These are phyloP conservation scores for Populus davidiana DNA, from an alignment of 345 rosid genomes.

Conservation along the genomic window DNA sequence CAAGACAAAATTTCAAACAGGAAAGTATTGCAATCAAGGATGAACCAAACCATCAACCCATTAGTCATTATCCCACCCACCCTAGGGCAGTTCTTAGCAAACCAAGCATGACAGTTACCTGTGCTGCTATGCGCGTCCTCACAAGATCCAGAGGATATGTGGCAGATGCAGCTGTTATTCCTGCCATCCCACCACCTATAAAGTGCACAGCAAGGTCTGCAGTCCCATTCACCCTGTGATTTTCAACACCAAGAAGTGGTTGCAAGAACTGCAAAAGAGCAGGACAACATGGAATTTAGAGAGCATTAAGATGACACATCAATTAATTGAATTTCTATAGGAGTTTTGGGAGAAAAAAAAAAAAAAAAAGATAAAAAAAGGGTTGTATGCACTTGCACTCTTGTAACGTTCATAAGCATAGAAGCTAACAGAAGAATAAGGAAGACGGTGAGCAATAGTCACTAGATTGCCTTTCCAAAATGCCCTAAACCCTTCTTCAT, in stretches of 20 bases:
- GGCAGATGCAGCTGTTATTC: slow-evolving; percentile 93
- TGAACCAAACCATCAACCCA: neutral
- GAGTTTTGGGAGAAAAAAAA: neutral
- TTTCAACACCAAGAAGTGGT: slow-evolving; percentile 53
- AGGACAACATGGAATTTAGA: slow-evolving; percentile 3
- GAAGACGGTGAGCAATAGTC: slow-evolving; percentile 87
- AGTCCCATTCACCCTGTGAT: slow-evolving; percentile 40
- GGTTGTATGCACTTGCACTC: slow-evolving; percentile 36
- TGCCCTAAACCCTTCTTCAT: slow-evolving; percentile 90
- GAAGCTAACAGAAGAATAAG: slow-evolving; percentile 77
- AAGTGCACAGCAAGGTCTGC: slow-evolving; percentile 65
- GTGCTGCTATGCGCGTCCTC: slow-evolving; percentile 94
- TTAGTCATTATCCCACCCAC: neutral
- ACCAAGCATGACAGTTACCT: slow-evolving; percentile 46
- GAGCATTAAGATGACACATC: neutral
- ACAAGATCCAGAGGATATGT: slow-evolving; percentile 98
- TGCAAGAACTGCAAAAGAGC: slow-evolving; percentile 53
- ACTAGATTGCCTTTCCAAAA: slow-evolving; percentile 97
- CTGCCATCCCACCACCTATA: slow-evolving; percentile 86
- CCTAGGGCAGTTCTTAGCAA: slow-evolving; percentile 8
- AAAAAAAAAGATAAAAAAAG: neutral
- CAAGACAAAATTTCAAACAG: neutral
- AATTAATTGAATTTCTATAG: neutral
- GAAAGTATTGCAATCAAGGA: slow-evolving; percentile 1
- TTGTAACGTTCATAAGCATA: slow-evolving; percentile 79